These are phyloP conservation scores for Elasticomyces elasticus DNA, from an alignment of 495 filamentous ascomycete species.

Conservation along the genomic window DNA sequence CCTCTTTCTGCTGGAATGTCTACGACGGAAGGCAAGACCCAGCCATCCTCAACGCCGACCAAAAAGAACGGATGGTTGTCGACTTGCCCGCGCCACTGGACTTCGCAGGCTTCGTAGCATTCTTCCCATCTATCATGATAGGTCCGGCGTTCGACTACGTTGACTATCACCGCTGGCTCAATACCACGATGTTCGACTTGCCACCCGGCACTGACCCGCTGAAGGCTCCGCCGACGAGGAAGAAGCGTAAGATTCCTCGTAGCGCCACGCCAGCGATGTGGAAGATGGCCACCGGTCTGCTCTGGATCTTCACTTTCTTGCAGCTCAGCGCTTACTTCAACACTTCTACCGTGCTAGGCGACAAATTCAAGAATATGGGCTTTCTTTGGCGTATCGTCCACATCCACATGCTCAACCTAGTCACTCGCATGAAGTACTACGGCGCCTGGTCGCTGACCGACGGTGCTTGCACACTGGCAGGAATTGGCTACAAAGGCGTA, in stretches of 20 bases:
- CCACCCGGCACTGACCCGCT: slow-evolving; percentile 66
- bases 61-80: slow-evolving; percentile 69
- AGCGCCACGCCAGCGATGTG: slow-evolving; percentile 75
- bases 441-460: slow-evolving; percentile 90
- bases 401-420: slow-evolving; percentile 72
- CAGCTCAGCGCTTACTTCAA: slow-evolving; percentile 62
- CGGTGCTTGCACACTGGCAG: slow-evolving; percentile 87
- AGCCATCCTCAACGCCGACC: slow-evolving; percentile 69
- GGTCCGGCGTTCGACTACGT: slow-evolving; percentile 91
- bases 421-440: slow-evolving; percentile 82
- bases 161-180: slow-evolving; percentile 86
- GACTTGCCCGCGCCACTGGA: slow-evolving; percentile 66
- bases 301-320: slow-evolving; percentile 73
- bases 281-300: slow-evolving; percentile 60
- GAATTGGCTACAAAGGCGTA: slow-evolving; percentile 88
- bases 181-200: slow-evolving; percentile 86
- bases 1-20: slow-evolving; percentile 94
- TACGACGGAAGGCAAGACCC: slow-evolving; percentile 76
- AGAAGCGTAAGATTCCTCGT: slow-evolving; percentile 89
- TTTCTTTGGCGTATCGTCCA: slow-evolving; percentile 64
- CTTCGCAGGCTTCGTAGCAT: slow-evolving; percentile 81
- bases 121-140: slow-evolving; percentile 81
- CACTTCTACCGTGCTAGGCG: slow-evolving; percentile 46
- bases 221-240: slow-evolving; percentile 72
- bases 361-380: slow-evolving; percentile 52